phyloP scores from a whole-genome alignment of 805 yeast genomes.

The Suhomyces sp. region DNA sequence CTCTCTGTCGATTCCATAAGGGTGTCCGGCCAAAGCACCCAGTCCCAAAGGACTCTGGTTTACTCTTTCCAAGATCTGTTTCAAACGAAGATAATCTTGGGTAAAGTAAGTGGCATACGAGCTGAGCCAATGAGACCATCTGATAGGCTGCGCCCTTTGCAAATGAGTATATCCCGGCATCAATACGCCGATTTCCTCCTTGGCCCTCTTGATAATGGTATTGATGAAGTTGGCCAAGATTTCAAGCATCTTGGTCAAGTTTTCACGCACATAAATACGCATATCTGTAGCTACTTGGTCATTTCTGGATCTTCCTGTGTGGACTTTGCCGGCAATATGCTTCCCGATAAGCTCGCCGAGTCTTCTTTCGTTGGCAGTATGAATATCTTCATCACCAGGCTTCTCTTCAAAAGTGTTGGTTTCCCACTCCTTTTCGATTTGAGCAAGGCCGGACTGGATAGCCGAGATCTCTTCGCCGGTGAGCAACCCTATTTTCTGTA shows the following conservation, averaged over 20 bases:
- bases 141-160: constrained; percentile 98
- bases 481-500: constrained; percentile 72
- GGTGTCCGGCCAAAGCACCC: constrained; percentile 99
- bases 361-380: constrained; percentile 97
- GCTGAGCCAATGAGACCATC: constrained; percentile 98
- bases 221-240: constrained; percentile 60
- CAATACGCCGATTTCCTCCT: constrained; percentile 78
- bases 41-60: constrained; percentile 92
- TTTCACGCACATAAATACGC: constrained; percentile 88
- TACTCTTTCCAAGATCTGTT: constrained; percentile 75
- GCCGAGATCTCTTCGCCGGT: constrained; percentile 69
- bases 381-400: constrained; percentile 95
- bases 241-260: constrained; percentile 57
- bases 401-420: constrained; percentile 62
- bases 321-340: constrained; percentile 94
- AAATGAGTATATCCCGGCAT: constrained; percentile 99
- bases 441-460: constrained; percentile 78
- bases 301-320: constrained; percentile 98
- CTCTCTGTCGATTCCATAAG: constrained; percentile 97
- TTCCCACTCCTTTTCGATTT: constrained; percentile 82
- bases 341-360: constrained; percentile 94
- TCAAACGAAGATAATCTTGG: constrained; percentile 82
- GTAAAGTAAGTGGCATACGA: constrained; percentile 93
- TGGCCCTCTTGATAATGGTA: constrained; percentile 72
- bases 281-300: constrained; percentile 99